Conservation (phyloP, 805 yeast genomes). For the Torulaspora microellipsoides region DNA sequence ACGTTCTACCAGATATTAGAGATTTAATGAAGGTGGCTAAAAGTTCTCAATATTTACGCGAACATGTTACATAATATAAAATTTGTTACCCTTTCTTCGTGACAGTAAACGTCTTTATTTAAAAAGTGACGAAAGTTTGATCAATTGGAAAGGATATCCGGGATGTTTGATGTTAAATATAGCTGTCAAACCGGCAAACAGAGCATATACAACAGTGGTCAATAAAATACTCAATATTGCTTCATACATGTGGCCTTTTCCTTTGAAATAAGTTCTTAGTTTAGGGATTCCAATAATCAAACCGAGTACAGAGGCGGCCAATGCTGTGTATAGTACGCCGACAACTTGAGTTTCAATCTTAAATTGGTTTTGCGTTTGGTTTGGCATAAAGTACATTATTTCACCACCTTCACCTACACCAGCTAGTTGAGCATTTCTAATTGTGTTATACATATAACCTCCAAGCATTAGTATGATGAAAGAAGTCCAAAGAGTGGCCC, state of each 20-base stretch:
- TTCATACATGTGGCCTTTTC: constrained; percentile 31
- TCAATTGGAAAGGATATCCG: constrained; percentile 71
- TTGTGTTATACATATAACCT: constrained; percentile 92
- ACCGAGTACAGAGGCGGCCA: constrained; percentile 56
- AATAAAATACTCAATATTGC: constrained; percentile 41
- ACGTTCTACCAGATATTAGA: no score
- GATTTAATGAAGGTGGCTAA: background rate
- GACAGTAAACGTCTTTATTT: constrained; percentile 1
- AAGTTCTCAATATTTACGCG: background rate
- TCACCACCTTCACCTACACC: constrained; percentile 40
- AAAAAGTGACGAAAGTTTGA: constrained; percentile 32
- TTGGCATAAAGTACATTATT: constrained; percentile 48
- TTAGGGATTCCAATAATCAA: constrained; percentile 55
- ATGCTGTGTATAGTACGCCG: constrained; percentile 63
- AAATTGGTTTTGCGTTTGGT: constrained; percentile 70
- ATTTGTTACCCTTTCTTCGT: background rate
- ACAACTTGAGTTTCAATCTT: constrained; percentile 89
- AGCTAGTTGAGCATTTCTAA: constrained; percentile 61
- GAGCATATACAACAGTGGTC: constrained; percentile 46
- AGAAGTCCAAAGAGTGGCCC: constrained; percentile 65
- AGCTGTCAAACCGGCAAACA: constrained; percentile 59
- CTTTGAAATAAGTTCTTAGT: constrained; percentile 18
- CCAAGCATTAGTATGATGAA: constrained; percentile 68
- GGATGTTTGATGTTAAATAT: constrained; percentile 66
- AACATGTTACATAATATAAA: background rate